Base-by-base conservation (phyloP, 2,329 filamentous ascomycete genomes). In the Nothophaeocryptopus gaeumannii region DNA sequence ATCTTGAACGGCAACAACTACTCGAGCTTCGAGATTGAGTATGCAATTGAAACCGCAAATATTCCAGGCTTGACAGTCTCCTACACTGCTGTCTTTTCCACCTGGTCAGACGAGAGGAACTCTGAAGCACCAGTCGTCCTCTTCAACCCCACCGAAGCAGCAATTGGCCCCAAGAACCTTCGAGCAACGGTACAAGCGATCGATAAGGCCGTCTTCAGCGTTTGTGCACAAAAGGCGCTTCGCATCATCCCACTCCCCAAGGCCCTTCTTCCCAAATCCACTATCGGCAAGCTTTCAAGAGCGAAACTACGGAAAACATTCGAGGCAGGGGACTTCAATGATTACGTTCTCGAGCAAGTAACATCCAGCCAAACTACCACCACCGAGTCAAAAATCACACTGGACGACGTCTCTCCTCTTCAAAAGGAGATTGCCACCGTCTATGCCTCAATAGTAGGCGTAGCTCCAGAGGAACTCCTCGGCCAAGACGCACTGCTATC, bases 1-100 rank as follows among this genome's bases (percentile, higher is more conserved):
- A 58, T 59, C 30, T 45, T 62, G 34, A 58, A 61, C 15, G 59
- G 56, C 34, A 53, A 58, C 35, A 61, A 61, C 30, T 60, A 56
- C 32, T 54, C 53, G 0, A 57, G 58, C 5, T 58, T 58, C 37
- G 59, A 61, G 26, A 44, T 61, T 8, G 59, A 62, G 41, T 42
- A 56, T 38, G 55, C 56, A 1, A 45, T 62, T 13, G 59, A 60
- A 37, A 55, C 42, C 8, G 43, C 45, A 20, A 15, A 15, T 12
- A 53, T 59, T 13, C 32, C 51, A 11, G 56, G 52, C 2, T 35
- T 60, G 16, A 44, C 41, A 13, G 16, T 47, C 31, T 56, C 50
- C 0, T 61, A 54, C 31, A 59, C 54, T 1, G 51, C 58, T 13
- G 56, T 50, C 1, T 61, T 61, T 37, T 58, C 59, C 2, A 50